Conservation (phyloP, 1,284 basidiomycete species). For the Sphaerobolus stellatus region DNA sequence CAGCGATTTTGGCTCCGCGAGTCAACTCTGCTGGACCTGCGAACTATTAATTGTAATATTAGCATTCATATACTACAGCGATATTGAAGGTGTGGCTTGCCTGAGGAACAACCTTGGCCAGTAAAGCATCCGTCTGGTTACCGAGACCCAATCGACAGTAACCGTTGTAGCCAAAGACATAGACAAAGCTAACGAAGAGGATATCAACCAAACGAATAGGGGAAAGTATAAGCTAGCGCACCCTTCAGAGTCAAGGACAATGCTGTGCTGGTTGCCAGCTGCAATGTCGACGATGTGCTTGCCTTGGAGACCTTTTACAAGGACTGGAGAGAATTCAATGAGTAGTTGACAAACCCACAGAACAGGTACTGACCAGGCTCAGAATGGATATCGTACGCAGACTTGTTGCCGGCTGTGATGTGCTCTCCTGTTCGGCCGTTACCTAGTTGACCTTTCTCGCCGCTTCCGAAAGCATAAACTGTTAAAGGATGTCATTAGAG, state of each 20-base stretch:
- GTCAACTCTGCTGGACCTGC: slow-evolving; percentile 64
- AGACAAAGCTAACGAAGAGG: slow-evolving; percentile 54
- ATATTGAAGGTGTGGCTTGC: slow-evolving; percentile 32
- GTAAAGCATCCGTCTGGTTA: slow-evolving; percentile 78
- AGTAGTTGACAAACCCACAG: slow-evolving; percentile 6
- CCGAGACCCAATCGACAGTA: slow-evolving; percentile 82
- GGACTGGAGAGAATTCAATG: slow-evolving; percentile 43
- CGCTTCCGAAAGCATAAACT: slow-evolving; percentile 89
- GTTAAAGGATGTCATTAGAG: not conserved
- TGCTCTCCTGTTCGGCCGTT: slow-evolving; percentile 90
- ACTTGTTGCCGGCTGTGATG: slow-evolving; percentile 80
- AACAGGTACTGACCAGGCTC: slow-evolving; percentile 55
- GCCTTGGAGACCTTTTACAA: slow-evolving; percentile 68
- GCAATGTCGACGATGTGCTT: slow-evolving; percentile 80
- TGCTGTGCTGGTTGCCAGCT: slow-evolving; percentile 83
- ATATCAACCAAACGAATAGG: not conserved
- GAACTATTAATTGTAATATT: slow-evolving; percentile 48
- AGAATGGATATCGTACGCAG: slow-evolving; percentile 76
- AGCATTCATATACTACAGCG: not conserved
- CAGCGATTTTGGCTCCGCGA: slow-evolving; percentile 67
- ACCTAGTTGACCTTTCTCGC: slow-evolving; percentile 91
- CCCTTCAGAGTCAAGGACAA: slow-evolving; percentile 80
- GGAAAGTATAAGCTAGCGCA: slow-evolving; percentile 30
- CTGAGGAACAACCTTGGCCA: slow-evolving; percentile 77
- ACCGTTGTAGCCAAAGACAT: slow-evolving; percentile 86